Percentiles rank a stretch among this genome's conserved stretches.
phyloP scores from a whole-genome alignment of 164 flowering plant species.

The Dillenia suffruticosa region DNA sequence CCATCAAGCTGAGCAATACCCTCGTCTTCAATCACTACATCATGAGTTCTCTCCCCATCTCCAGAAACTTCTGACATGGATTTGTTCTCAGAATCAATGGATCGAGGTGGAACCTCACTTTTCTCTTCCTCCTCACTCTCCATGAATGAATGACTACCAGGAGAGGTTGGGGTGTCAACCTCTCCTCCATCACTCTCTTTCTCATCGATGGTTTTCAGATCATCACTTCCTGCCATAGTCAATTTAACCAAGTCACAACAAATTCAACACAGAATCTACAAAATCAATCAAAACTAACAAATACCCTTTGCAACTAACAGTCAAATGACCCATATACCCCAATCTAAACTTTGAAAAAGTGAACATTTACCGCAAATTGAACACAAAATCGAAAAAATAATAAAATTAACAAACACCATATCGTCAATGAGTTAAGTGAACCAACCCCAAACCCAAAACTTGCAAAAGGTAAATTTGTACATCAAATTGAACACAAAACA shows the following conservation, averaged over 20 bases:
- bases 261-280: no score
- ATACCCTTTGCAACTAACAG: background rate
- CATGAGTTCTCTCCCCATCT: background rate
- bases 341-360: background rate
- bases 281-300: no score
- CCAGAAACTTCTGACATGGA: conserved; percentile 2
- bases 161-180: conserved; percentile 26
- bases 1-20: conserved; percentile 13
- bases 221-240: conserved; percentile 30
- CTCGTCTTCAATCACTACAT: background rate
- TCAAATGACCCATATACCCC: background rate
- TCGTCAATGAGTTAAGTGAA: conserved; percentile 5
- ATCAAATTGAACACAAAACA: conserved; percentile 1
- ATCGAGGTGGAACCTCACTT: conserved; percentile 9
- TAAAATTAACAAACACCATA: conserved; percentile 8
- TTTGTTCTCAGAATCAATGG: conserved; percentile 1
- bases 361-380: background rate
- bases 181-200: conserved; percentile 38
- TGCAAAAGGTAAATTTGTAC: no score
- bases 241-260: no score
- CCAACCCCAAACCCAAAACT: background rate
- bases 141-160: conserved; percentile 18
- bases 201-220: conserved; percentile 28
- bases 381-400: background rate
- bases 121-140: conserved; percentile 18